Evolutionary conservation across 2,329 filamentous ascomycete species (phyloP).

Genomic region (Colletotrichum sp.): DNA sequence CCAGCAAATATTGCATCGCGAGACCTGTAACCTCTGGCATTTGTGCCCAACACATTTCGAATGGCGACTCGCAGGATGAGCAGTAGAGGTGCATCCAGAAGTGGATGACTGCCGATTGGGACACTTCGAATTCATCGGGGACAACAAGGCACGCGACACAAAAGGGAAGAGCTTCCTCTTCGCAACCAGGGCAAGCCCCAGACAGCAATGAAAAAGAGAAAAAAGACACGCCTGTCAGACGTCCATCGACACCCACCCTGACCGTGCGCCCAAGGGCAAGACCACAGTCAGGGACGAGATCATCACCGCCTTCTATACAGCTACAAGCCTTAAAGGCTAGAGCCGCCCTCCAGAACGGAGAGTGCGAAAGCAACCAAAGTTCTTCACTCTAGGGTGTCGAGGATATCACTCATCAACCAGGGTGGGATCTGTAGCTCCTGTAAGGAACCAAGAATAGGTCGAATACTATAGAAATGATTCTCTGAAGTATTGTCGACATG

Average conservation of each 20-base stretch:
- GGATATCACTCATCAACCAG: slow-evolving; percentile 94
- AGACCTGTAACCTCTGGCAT: not conserved
- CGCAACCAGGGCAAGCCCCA: slow-evolving; percentile 49
- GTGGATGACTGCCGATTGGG: too few relatives aligned
- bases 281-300: slow-evolving; percentile 81
- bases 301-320: slow-evolving; percentile 90
- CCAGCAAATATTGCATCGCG: not conserved
- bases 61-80: not conserved
- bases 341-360: slow-evolving; percentile 66
- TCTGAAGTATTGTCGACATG: slow-evolving; percentile 70
- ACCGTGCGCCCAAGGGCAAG: slow-evolving; percentile 77
- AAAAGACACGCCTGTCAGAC: slow-evolving; percentile 78
- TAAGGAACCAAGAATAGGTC: slow-evolving; percentile 91
- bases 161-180: slow-evolving; percentile 49
- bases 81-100: accelerated
- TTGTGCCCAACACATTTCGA: not conserved
- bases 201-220: slow-evolving; percentile 60
- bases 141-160: too few relatives aligned
- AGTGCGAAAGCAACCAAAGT: slow-evolving; percentile 62
- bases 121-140: not conserved
- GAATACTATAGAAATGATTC: slow-evolving; percentile 99
- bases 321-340: slow-evolving; percentile 22
- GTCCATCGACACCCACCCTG: slow-evolving; percentile 85
- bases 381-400: slow-evolving; percentile 90
- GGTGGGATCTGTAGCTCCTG: slow-evolving; percentile 92